phyloP scores from a whole-genome alignment of 2,329 filamentous ascomycete genomes.

The Aspergillus fumigatiaffinis region DNA sequence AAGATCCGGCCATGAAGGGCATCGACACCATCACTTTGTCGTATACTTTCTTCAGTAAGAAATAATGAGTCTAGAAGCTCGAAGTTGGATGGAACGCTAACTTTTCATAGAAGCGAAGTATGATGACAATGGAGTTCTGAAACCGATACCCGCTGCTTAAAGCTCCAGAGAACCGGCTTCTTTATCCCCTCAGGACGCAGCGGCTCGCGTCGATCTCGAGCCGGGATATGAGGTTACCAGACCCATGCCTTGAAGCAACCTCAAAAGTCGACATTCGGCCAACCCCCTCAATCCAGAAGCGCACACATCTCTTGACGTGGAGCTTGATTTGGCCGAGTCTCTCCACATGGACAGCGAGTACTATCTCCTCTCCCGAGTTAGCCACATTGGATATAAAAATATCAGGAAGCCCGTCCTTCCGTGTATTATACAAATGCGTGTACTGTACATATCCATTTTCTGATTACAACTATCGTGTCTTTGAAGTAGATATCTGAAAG shows the following conservation, averaged over 20 bases:
- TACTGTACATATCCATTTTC: not conserved
- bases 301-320: not conserved
- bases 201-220: not conserved
- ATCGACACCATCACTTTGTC: constrained; percentile 94
- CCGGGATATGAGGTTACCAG: not conserved
- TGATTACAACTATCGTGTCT: not conserved
- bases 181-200: not conserved
- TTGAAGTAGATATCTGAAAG: not conserved
- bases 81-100: constrained; percentile 31
- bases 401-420: not conserved
- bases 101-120: constrained; percentile 67
- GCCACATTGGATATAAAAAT: not conserved
- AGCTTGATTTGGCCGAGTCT: not conserved
- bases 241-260: not conserved
- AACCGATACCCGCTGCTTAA: constrained; percentile 45
- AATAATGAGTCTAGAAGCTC: not conserved
- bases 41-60: constrained; percentile 97
- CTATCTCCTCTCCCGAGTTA: constrained; percentile 6
- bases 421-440: constrained; percentile 1
- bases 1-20: constrained; percentile 86
- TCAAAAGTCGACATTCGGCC: not conserved
- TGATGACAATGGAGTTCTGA: constrained; percentile 72
- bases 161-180: not conserved
- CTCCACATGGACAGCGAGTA: not conserved
- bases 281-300: not conserved